Percentiles rank a stretch among this genome's conserved stretches.
These are phyloP conservation scores for Tolypocladium ophioglossoides DNA, from an alignment of 2,329 filamentous ascomycete species.

Conservation along the genomic window DNA sequence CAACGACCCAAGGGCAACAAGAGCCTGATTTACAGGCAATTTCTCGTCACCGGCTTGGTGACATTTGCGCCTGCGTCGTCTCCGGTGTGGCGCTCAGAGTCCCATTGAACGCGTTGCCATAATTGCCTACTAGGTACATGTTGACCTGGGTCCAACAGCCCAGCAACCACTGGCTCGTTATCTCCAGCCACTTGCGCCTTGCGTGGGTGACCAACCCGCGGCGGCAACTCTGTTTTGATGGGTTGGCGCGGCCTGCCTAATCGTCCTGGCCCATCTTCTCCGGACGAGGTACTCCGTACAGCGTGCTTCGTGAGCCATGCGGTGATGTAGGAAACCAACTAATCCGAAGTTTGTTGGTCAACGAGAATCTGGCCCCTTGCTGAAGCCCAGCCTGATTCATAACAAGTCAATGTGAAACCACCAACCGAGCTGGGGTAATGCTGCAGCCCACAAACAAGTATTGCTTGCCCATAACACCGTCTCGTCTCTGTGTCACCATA, in stretches of 20 bases:
- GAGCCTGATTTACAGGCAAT: neutral
- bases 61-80: neutral
- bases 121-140: too few relatives aligned
- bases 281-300: neutral
- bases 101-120: neutral
- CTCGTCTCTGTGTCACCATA: neutral
- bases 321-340: neutral
- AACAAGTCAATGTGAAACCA: neutral
- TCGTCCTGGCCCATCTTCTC: too few relatives aligned
- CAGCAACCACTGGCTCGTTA: neutral
- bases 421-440: neutral
- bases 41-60: neutral
- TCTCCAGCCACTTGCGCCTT: neutral
- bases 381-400: neutral
- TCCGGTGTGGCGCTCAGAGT: neutral
- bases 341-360: neutral
- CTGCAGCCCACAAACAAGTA: neutral
- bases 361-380: neutral
- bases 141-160: neutral
- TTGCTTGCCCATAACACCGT: neutral
- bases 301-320: neutral
- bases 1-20: neutral
- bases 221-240: neutral
- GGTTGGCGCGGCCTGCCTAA: too few relatives aligned
- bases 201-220: neutral